These are phyloP conservation scores for Hansfordia pulvinata DNA, from an alignment of 2,329 filamentous ascomycete genomes.

Conservation along the genomic window DNA sequence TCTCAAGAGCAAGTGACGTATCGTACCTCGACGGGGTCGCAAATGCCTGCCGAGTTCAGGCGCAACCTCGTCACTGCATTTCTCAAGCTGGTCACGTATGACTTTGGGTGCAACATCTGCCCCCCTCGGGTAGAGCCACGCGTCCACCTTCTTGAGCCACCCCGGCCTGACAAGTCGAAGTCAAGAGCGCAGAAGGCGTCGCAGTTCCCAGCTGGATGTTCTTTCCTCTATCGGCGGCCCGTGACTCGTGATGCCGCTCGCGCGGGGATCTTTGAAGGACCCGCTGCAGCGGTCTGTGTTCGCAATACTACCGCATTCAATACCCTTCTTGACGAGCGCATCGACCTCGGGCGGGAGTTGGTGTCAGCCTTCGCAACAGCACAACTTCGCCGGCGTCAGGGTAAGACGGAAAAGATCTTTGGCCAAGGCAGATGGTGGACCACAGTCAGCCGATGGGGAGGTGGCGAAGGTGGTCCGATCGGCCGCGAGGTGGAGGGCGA, in stretches of 20 bases:
- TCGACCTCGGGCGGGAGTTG: slow-evolving; percentile 49
- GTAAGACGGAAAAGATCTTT: slow-evolving; percentile 38
- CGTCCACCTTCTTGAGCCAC: slow-evolving; percentile 30
- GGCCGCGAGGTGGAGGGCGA: slow-evolving; percentile 44
- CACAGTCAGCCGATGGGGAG: slow-evolving; percentile 46
- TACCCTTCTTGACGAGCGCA: slow-evolving; percentile 37
- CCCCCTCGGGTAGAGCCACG: slow-evolving; percentile 44
- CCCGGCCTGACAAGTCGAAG: slow-evolving; percentile 5
- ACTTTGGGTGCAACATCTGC: slow-evolving; percentile 49
- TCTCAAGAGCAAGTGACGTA: slow-evolving; percentile 16
- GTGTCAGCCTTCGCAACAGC: slow-evolving; percentile 47
- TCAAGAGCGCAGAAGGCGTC: slow-evolving; percentile 24
- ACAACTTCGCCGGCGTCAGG: slow-evolving; percentile 47
- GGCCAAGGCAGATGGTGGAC: slow-evolving; percentile 51
- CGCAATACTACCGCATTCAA: slow-evolving; percentile 39
- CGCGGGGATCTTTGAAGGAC: slow-evolving; percentile 45
- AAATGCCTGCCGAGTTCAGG: slow-evolving; percentile 45
- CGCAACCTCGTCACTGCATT: slow-evolving; percentile 44
- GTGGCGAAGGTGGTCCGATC: slow-evolving; percentile 47
- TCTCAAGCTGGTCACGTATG: slow-evolving; percentile 50
- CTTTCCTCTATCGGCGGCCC: slow-evolving; percentile 47
- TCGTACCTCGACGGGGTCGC: slow-evolving; percentile 35
- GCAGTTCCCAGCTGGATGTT: slow-evolving; percentile 44
- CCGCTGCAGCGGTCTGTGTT: slow-evolving; percentile 44
- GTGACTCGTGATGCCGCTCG: slow-evolving; percentile 45